Evolutionary conservation across 768 basidiomycete species (phyloP), one percentile per base, ranked within the genome.

Genomic region (Chalciporus piperatus): DNA sequence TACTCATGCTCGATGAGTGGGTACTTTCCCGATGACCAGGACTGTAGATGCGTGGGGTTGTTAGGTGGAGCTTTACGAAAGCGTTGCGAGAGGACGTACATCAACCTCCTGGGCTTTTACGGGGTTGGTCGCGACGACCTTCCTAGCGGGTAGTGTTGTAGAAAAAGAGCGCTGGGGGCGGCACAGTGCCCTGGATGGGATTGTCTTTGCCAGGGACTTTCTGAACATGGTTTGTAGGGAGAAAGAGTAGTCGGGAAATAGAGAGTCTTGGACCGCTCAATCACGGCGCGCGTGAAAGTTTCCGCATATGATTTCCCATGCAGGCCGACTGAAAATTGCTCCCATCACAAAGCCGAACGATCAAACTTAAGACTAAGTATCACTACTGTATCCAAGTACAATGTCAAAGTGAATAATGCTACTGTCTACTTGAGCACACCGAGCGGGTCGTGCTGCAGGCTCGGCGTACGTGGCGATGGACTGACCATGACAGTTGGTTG

Each of bases 1-100:
- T 93, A 98, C 70, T 98, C 95, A 68, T 99, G 97, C 69, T 99
- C 97, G 61, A 99, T 94, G 55, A 99, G 77, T 17, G 96, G 92
- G 69, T 98, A 99, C 68, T 94, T 92, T 45, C 88, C 90, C 37
- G 84, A 87, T 41, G 84, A 79, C 85, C 84, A 87, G 33, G 83
- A 83, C 83, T 89, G 55, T 7, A 39, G 37, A 47, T 42, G n/a
- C 61, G 40, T 39, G 50, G 33, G 23, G 41, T 38, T 14, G 25
- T 48, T 58, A 48, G 58, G 50, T 40, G 30, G 40, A 11, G 39
- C 22, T 23, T 10, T 2, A 10, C 39, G 44, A 35, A 46, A 17
- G 41, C 39, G 57, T 50, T 55, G 55, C 52, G 48, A 41, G 49
- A 45, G 49, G n/a, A 45, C 28, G 44, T 66, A 92, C 91, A 77